Conservation (phyloP, 768 basidiomycete genomes). For the Glaciozyma antarctica region DNA sequence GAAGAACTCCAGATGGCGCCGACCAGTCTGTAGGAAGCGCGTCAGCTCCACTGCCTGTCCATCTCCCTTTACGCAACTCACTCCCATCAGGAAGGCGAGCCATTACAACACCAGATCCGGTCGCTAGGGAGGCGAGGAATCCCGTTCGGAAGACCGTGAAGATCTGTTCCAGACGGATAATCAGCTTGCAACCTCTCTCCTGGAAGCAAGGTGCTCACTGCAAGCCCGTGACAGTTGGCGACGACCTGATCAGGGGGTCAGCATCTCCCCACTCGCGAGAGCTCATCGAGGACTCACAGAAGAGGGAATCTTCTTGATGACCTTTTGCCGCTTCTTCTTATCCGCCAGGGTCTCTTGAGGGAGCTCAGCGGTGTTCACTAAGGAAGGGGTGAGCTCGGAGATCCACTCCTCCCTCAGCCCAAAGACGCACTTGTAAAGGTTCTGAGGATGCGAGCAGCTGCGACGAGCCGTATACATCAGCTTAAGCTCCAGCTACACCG, state of each 20-base stretch:
- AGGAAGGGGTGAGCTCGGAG: not conserved
- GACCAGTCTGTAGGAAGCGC: slow-evolving; percentile 6
- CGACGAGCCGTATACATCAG: not conserved
- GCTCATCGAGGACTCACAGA: not conserved
- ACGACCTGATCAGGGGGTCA: not conserved
- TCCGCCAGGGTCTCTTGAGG: slow-evolving; percentile 15
- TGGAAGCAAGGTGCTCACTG: not conserved
- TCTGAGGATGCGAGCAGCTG: slow-evolving; percentile 14
- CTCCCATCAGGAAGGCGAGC: slow-evolving; percentile 21
- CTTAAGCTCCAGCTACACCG: not conserved
- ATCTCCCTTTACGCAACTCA: not conserved
- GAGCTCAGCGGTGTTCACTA: slow-evolving; percentile 15
- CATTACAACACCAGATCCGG: slow-evolving; percentile 16
- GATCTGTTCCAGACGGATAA: not conserved
- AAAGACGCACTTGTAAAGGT: slow-evolving; percentile 9
- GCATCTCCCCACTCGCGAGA: not conserved
- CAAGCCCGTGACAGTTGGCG: not conserved
- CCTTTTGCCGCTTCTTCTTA: slow-evolving; percentile 23
- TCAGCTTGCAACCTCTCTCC: not conserved
- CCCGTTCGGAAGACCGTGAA: slow-evolving; percentile 15
- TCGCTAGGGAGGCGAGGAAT: not conserved
- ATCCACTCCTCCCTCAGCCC: not conserved
- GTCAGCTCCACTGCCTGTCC: not conserved
- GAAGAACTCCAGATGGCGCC: slow-evolving; percentile 11
- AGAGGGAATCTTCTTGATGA: slow-evolving; percentile 25